phyloP scores from a whole-genome alignment of 257 asterid species.

The Salvia splendens region DNA sequence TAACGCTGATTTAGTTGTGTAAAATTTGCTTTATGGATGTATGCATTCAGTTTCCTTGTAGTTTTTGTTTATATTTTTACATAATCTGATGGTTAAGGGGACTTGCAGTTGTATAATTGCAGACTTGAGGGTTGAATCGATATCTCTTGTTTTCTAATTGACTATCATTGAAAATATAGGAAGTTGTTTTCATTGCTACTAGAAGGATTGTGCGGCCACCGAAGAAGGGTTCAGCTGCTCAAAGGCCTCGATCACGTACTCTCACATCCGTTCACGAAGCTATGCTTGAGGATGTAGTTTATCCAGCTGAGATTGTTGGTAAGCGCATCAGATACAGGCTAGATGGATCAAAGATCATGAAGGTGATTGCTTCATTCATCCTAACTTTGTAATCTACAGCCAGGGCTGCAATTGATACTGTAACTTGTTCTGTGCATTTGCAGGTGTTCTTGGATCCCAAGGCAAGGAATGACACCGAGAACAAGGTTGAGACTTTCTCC shows the following conservation, averaged over 20 bases:
- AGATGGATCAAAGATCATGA: constrained; percentile 74
- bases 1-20: constrained; percentile 18
- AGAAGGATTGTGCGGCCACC: constrained; percentile 80
- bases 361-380: constrained; percentile 38
- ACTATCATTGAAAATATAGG: constrained; percentile 37
- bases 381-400: background rate
- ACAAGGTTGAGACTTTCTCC: constrained; percentile 54
- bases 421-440: background rate
- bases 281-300: constrained; percentile 67
- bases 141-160: background rate
- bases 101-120: no score
- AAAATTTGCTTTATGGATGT: background rate
- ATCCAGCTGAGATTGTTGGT: constrained; percentile 74
- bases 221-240: no score
- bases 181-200: constrained; percentile 77
- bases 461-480: constrained; percentile 55
- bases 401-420: background rate
- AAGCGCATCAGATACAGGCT: constrained; percentile 61
- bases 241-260: no score
- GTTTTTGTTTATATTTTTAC: background rate
- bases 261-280: constrained; percentile 82
- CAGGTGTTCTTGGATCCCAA: constrained; percentile 59
- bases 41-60: background rate
- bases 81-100: background rate
- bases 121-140: background rate